Base-by-base conservation (phyloP, 495 filamentous ascomycete genomes). In the Daldinia concentrica region DNA sequence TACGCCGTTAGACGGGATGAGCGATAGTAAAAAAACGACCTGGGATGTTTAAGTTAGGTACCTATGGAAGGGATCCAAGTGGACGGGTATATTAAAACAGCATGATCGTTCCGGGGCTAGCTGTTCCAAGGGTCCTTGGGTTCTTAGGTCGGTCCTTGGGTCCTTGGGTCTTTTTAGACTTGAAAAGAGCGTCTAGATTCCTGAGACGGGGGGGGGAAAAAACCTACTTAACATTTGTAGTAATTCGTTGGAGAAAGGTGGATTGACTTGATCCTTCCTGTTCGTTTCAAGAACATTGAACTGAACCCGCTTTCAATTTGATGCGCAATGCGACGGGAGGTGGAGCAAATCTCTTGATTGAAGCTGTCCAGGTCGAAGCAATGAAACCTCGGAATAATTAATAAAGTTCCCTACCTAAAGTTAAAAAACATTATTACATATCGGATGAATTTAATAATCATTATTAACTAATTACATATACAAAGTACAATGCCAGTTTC, bases 61-160 rank as follows among this genome's bases (percentile, higher is more conserved):
- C 32, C 32, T 34, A 68, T 57, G 66, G 69, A 59, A 69, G 55
- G 68, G 66, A 65, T 72, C 71, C 74, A 73, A 72, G 62, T 74
- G 68, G 74, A 64, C 54, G 72, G 62, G 50, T 69, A 72, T 74
- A 76, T 76, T 74, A 72, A 58, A 58, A 69, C 26, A 59, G 50
- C 26, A 54, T 54, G 50, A 52, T 54, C 17, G 48, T 66, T 55
- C 71, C 67, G 67, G 59, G 66, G 56, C 67, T 67, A 67, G 64
- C 50, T 30, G 55, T 51, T 62, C 52, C 65, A 59, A 69, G 67
- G 66, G 45, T 68, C 29, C 17, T 34, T 58, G 14, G 43, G 15
- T 22, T 5, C 43, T 50, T 50, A 19, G 17, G 15, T 14, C 12
- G n/a, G n/a, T n/a, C n/a, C n/a, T n/a, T n/a, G 67, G 66, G 45